Base-by-base conservation (phyloP, 2,329 filamentous ascomycete species). In the Orbilia quercus region DNA sequence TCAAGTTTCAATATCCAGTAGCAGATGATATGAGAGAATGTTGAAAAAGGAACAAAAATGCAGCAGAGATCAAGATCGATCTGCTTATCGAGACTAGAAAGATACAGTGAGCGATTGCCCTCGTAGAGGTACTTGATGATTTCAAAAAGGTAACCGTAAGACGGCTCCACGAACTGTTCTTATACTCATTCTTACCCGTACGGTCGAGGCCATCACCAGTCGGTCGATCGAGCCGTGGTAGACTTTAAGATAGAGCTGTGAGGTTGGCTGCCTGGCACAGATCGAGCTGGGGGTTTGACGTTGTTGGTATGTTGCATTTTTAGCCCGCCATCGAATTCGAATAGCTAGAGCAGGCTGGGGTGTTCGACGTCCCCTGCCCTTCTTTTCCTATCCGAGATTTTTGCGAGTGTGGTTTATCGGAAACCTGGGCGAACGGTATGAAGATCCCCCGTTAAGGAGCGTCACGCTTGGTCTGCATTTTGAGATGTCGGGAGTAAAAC, bases 241-340 rank as follows among this genome's bases (percentile, higher is more conserved):
- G 22, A 48, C 14, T 6, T 23, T n/a, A 4, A 28, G 25, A 20
- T 3, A 34, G 23, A 54, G 14, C 25, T n/a, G 31, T 54, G 6
- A 34, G 14, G 45, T 53, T 54, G 47, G 65, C 57, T 70, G 57
- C 65, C 54, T 70, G 57, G 47, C 14, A 18, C 40, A 25, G 16
- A 38, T 47, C 14, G 23, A 34, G 47, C 25, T 50, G 45, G 16
- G 3, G 47, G n/a, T n/a, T 67, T 62, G 54, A 55, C 38, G 53
- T 54, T 48, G 55, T 55, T 71, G 66, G 58, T 72, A 60, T 65
- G 67, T 55, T 65, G 58, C 66, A 72, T 72, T 65, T 54, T 38
- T 31, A 50, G 9, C 45, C 2, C 2, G 9, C n/a, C 45, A 50
- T 31, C 9, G n/a, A n/a, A n/a, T n/a, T n/a, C n/a, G n/a, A 6